phyloP scores from a whole-genome alignment of 225 moss, liverwort and hornwort genomes.

The Physcomitrium patens region DNA sequence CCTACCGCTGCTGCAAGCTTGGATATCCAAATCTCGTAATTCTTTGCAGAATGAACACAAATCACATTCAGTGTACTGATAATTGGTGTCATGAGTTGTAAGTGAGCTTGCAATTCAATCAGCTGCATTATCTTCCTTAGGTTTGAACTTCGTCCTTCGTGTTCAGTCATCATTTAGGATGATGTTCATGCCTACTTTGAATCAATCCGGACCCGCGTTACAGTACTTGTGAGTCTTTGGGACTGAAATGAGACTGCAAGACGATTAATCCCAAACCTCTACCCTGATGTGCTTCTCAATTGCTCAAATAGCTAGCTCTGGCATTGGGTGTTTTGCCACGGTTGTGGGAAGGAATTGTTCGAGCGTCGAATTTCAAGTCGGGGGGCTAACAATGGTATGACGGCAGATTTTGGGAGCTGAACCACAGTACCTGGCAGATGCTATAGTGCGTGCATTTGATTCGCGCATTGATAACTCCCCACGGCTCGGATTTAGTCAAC shows the following conservation, averaged over 20 bases:
- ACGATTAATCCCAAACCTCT: not conserved
- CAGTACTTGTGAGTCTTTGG: not conserved
- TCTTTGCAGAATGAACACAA: not conserved
- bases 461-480: slow-evolving; percentile 85
- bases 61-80: not conserved
- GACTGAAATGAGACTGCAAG: not conserved
- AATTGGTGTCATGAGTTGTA: not conserved
- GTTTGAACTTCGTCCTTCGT: not conserved
- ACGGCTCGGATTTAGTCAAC: slow-evolving; percentile 83
- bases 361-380: too few relatives aligned
- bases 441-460: slow-evolving; percentile 83
- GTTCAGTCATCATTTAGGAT: too few relatives aligned
- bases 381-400: slow-evolving; percentile 5
- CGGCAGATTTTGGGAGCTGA: slow-evolving; percentile 93
- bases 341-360: not conserved
- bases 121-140: not conserved
- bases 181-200: not conserved
- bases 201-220: not conserved
- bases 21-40: not conserved
- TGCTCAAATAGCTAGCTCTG: slow-evolving; percentile 20
- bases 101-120: slow-evolving; percentile 6
- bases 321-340: not conserved
- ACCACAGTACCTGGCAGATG: slow-evolving; percentile 84
- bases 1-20: not conserved
- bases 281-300: slow-evolving; percentile 3